Conservation (phyloP, 2,329 filamentous ascomycete genomes). For the Phaeophleospora eucalypticola region DNA sequence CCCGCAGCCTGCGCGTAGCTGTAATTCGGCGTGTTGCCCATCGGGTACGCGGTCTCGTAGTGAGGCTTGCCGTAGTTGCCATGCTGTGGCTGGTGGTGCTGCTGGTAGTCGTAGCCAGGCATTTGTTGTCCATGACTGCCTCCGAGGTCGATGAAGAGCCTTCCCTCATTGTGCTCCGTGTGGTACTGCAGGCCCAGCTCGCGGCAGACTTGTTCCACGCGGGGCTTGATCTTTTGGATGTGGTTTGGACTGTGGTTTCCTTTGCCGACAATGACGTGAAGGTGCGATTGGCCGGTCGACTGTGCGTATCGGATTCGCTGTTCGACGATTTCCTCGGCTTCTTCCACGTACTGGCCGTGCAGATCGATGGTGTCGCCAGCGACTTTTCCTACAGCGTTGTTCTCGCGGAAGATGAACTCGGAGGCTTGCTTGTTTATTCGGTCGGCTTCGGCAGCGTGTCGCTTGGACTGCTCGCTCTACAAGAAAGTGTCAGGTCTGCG, state of each 20-base stretch:
- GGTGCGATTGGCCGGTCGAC: constrained; percentile 68
- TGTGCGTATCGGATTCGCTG: constrained; percentile 76
- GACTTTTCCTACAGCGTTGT: constrained; percentile 75
- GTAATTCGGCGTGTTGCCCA: constrained; percentile 32
- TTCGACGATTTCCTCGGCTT: constrained; percentile 87
- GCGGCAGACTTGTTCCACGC: constrained; percentile 78
- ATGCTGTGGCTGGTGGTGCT: constrained; percentile 38
- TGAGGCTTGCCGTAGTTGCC: constrained; percentile 40
- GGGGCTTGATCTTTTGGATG: constrained; percentile 92
- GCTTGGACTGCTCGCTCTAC: constrained; percentile 72
- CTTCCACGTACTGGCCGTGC: constrained; percentile 90
- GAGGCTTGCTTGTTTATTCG: constrained; percentile 86
- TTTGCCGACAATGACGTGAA: constrained; percentile 95
- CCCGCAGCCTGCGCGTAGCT: constrained; percentile 35
- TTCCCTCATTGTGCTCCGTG: constrained; percentile 83
- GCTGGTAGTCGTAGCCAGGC: constrained; percentile 38
- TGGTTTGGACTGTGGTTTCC: constrained; percentile 80
- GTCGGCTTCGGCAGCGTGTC: constrained; percentile 78
- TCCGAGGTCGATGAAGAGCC: constrained; percentile 77
- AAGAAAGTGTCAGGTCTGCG: not conserved
- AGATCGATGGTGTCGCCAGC: constrained; percentile 82
- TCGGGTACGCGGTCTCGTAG: constrained; percentile 37
- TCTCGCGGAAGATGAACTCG: constrained; percentile 92
- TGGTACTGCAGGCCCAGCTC: constrained; percentile 77
- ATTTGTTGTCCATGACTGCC: constrained; percentile 58